These are phyloP conservation scores for Gastrodia elata DNA, from an alignment of 106 monocot species.

Conservation along the genomic window DNA sequence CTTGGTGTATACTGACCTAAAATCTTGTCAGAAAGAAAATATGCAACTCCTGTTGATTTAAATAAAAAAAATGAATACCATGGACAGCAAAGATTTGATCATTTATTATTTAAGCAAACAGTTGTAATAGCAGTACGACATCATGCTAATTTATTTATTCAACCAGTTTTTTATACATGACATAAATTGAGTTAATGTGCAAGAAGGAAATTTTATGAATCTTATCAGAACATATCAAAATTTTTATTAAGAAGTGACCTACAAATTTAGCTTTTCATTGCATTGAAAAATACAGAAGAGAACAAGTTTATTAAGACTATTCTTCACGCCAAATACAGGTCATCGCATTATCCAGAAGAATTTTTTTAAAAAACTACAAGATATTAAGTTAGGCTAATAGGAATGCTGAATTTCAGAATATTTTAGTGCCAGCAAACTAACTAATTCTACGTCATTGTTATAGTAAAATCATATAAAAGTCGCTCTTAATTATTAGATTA, in stretches of 20 bases:
- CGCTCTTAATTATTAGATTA: neutral
- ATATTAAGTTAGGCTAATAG: no score
- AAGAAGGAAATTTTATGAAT: neutral
- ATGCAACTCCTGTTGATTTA: no score
- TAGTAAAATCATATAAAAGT: no score
- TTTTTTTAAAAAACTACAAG: no score
- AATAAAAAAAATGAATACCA: neutral
- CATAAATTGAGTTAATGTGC: neutral
- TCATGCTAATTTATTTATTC: neutral
- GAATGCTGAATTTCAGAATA: no score
- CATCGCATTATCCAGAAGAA: neutral
- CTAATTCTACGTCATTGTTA: no score
- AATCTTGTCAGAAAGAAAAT: no score
- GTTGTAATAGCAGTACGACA: neutral
- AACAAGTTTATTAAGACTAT: neutral
- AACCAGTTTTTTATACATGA: neutral
- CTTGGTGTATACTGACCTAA: no score
- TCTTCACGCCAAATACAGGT: neutral
- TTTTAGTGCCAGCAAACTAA: no score
- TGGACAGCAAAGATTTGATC: neutral
- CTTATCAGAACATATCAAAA: neutral
- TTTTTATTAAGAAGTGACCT: neutral
- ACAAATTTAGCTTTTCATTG: neutral
- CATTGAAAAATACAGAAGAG: neutral
- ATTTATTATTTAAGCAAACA: neutral